Evolutionary conservation across 345 rosid species (phyloP).

Genomic region (Nephelium lappaceum): DNA sequence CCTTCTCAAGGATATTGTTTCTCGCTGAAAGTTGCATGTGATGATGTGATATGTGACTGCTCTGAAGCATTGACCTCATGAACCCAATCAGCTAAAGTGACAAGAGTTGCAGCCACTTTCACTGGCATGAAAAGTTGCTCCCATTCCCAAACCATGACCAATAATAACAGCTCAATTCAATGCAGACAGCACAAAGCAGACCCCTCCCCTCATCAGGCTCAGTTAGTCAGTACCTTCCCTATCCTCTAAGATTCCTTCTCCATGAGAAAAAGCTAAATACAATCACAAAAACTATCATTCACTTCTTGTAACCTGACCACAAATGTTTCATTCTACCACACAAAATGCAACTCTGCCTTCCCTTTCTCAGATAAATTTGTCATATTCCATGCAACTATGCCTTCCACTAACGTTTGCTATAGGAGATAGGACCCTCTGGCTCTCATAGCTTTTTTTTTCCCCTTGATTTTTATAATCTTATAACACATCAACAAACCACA

Average conservation of each 20-base stretch:
- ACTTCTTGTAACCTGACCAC: background rate
- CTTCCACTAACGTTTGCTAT: background rate
- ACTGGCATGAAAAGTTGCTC: background rate
- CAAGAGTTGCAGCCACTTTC: background rate
- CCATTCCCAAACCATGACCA: background rate
- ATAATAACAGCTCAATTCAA: background rate
- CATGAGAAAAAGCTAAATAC: background rate
- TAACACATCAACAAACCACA: no score
- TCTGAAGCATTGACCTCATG: background rate
- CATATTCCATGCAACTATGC: background rate
- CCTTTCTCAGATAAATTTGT: background rate
- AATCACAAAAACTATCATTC: background rate
- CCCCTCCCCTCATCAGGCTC: background rate
- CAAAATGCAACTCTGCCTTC: background rate
- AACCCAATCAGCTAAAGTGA: background rate
- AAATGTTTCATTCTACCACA: background rate
- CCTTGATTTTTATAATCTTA: no score
- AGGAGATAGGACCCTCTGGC: no score
- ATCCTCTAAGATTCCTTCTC: background rate
- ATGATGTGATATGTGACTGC: slow-evolving; percentile 1
- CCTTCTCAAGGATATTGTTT: background rate
- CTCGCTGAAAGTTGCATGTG: background rate
- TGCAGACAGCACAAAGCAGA: background rate
- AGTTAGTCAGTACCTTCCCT: no score
- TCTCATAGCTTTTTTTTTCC: no score